These are phyloP conservation scores for Amanita exitialis DNA, from an alignment of 768 basidiomycete species.

Conservation along the genomic window DNA sequence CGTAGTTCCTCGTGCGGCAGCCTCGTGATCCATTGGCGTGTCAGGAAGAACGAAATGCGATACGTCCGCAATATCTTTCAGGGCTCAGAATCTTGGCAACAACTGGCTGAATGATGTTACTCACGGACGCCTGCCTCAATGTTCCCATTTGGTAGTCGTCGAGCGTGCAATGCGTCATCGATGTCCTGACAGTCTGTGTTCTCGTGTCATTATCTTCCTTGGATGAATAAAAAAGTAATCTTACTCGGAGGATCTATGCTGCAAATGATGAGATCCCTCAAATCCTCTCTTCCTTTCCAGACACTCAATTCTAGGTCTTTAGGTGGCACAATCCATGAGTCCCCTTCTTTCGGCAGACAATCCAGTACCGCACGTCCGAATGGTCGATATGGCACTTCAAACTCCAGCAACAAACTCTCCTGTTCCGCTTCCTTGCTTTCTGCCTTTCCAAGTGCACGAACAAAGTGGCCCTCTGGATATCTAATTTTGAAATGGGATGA, in stretches of 20 bases:
- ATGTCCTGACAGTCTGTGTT: constrained; percentile 88
- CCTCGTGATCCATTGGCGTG: constrained; percentile 94
- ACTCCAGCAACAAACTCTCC: constrained; percentile 88
- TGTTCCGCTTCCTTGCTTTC: constrained; percentile 96
- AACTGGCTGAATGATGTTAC: constrained; percentile 23
- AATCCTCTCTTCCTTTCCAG: constrained; percentile 84
- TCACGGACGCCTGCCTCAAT: constrained; percentile 96
- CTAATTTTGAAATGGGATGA: background rate
- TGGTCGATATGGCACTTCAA: constrained; percentile 90
- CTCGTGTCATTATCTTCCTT: background rate
- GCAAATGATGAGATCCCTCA: constrained; percentile 80
- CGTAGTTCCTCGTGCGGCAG: constrained; percentile 91
- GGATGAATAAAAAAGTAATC: constrained; percentile 3
- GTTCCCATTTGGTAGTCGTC: constrained; percentile 80
- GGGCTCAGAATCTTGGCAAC: background rate
- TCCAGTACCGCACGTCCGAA: constrained; percentile 94
- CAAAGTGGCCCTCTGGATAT: constrained; percentile 96
- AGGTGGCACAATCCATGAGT: constrained; percentile 84
- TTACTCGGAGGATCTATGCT: constrained; percentile 94
- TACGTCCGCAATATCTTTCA: constrained; percentile 92
- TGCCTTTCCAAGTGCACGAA: constrained; percentile 80
- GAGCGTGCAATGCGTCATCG: constrained; percentile 93
- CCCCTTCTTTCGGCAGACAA: constrained; percentile 85
- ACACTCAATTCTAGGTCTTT: constrained; percentile 36
- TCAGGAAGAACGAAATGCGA: constrained; percentile 92